These are phyloP conservation scores for Eimeria praecox DNA, from an alignment of 169 alveolate genomes.

Conservation along the genomic window DNA sequence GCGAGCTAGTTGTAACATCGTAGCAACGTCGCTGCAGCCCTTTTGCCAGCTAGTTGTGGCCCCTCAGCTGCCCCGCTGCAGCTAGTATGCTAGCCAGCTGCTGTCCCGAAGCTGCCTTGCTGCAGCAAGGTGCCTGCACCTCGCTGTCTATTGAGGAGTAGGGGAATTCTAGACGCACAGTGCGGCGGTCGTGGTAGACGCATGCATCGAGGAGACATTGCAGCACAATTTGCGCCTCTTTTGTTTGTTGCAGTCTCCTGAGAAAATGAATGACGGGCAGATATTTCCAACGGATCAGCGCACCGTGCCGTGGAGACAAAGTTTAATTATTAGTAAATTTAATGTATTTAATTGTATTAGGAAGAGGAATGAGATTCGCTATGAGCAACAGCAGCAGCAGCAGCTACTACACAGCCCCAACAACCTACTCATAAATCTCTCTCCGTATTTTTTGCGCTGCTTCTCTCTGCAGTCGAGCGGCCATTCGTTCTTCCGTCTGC, in stretches of 20 bases:
- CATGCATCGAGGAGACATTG: constrained; percentile 73
- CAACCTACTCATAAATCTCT: constrained; percentile 48
- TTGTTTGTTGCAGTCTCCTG: constrained; percentile 13
- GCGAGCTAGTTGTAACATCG: neutral
- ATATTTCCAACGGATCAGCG: neutral
- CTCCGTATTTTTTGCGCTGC: constrained; percentile 61
- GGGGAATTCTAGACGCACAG: neutral
- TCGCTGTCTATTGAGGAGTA: neutral
- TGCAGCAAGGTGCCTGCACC: neutral
- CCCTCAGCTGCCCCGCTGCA: neutral
- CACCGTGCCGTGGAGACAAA: neutral
- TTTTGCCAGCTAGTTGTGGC: neutral
- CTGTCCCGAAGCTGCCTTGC: neutral
- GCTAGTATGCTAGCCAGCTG: constrained; percentile 9
- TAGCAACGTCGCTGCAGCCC: neutral
- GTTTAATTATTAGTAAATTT: too few relatives aligned
- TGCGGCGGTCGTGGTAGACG: constrained; percentile 60
- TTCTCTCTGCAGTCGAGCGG: constrained; percentile 64
- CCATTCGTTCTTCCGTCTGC: constrained; percentile 75
- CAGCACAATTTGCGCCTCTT: constrained; percentile 43
- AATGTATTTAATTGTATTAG: too few relatives aligned
- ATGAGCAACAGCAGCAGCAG: constrained; percentile 7
- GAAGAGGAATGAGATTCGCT: too few relatives aligned
- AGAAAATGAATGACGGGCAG: neutral
- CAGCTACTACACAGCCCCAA: neutral